Conservation (phyloP, 768 basidiomycete genomes). For the Russula vinacea region DNA sequence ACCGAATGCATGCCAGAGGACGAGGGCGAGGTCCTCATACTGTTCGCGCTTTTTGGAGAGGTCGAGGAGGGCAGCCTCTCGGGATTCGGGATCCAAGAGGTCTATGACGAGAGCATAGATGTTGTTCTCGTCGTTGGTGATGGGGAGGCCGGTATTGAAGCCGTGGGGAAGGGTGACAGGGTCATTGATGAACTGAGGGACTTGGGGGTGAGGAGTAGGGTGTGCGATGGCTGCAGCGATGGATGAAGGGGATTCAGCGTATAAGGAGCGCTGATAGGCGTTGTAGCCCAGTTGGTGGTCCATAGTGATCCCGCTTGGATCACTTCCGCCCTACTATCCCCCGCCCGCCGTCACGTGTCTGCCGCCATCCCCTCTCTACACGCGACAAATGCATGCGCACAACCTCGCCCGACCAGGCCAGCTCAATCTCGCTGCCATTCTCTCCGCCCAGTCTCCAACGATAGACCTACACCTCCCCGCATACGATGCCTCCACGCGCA, state of each 20-base stretch:
- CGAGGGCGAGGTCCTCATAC: constrained; percentile 95
- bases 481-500: constrained; percentile 64
- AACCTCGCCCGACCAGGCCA: constrained; percentile 31
- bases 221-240: constrained; percentile 45
- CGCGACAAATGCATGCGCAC: too few species aligned
- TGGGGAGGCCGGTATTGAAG: constrained; percentile 33
- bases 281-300: constrained; percentile 61
- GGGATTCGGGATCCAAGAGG: constrained; percentile 72
- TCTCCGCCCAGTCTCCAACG: constrained; percentile 51
- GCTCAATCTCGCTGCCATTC: constrained; percentile 57
- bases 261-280: constrained; percentile 57
- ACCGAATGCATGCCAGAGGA: constrained; percentile 99
- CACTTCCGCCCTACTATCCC: not conserved
- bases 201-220: constrained; percentile 51
- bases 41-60: constrained; percentile 99
- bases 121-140: constrained; percentile 62
- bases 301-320: constrained; percentile 33
- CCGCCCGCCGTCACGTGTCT: constrained; percentile 19
- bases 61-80: constrained; percentile 89
- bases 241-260: constrained; percentile 58
- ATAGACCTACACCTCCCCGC: constrained; percentile 61
- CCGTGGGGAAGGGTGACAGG: constrained; percentile 30
- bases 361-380: not conserved
- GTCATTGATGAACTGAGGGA: constrained; percentile 40
- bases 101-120: constrained; percentile 91